phyloP scores from a whole-genome alignment of 441 rosid genomes.

The Melastoma candidum region DNA sequence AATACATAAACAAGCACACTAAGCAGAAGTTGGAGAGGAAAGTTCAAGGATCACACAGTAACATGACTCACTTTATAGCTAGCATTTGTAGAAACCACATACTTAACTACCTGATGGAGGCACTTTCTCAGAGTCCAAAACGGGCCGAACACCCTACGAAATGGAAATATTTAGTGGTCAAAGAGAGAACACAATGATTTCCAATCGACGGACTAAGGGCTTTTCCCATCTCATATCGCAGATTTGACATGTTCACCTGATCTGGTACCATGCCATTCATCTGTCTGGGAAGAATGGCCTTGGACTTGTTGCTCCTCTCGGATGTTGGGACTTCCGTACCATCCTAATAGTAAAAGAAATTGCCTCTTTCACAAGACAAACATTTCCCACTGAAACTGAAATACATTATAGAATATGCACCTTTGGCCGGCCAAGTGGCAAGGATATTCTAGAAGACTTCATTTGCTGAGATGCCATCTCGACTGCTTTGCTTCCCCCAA shows the following conservation, averaged over 20 bases:
- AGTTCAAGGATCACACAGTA: too few species aligned
- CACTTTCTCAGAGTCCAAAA: constrained; percentile 46
- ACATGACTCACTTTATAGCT: too few species aligned
- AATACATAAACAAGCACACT: too few species aligned
- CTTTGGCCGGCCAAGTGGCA: constrained; percentile 45
- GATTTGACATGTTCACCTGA: constrained; percentile 43
- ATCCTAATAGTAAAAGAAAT: constrained; percentile 33
- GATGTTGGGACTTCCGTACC: constrained; percentile 53
- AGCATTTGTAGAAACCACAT: too few species aligned
- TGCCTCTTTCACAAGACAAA: constrained; percentile 1
- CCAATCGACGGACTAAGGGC: background rate
- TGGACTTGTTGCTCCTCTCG: constrained; percentile 41
- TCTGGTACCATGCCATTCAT: constrained; percentile 63
- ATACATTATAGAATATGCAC: constrained; percentile 21
- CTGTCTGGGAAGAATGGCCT: constrained; percentile 72
- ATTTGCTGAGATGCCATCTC: constrained; percentile 64
- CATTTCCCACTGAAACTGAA: background rate
- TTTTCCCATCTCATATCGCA: constrained; percentile 1
- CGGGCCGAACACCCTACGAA: constrained; percentile 40
- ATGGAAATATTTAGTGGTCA: too few species aligned
- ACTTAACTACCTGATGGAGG: constrained; percentile 38
- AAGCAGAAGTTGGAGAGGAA: too few species aligned
- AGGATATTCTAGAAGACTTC: constrained; percentile 46
- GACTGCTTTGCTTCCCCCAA: constrained; percentile 92
- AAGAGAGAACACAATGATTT: too few species aligned